Evolutionary conservation across 495 filamentous ascomycete genomes (phyloP), one percentile per base, ranked within the genome.

Genomic region (Aspergillus avenaceus): DNA sequence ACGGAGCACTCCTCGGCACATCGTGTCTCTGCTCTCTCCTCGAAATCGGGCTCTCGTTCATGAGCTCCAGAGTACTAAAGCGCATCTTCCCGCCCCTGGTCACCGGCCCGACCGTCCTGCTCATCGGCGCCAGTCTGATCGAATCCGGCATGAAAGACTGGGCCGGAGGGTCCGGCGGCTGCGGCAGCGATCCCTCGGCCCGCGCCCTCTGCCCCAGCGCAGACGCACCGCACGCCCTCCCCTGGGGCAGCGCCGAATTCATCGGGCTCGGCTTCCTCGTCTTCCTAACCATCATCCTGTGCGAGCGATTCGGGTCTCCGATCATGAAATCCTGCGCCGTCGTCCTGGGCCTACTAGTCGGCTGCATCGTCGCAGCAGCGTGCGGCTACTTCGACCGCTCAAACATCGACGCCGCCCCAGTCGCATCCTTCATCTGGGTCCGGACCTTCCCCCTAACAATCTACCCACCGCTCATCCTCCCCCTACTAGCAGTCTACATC

Each of bases 231-330:
- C 88, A 90, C 56, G 78, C 91, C 16, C 75, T 96, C 1, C 87
- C 86, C 1, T 97, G 91, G 91, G 91, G 90, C 16, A 86, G 84
- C 37, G 77, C 90, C 11, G 82, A 95, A 65, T 95, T 90, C 62
- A 85, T 97, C 40, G 90, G 91, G 4, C 81, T 97, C 1, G 91
- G 91, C 1, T 95, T 97, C 72, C 81, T 84, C 21, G 91, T 95
- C 32, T 96, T 96, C 63, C 51, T 90, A n/a, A 90, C 88, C 22
- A 95, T 93, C 63, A 88, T 93, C 63, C 55, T 93, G 13, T 89
- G 84, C 62, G 90, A 93, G 66, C 80, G 86, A 7, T 93, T 91
- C 65, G 91, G 91, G 8, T 82, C 84, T 7, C 89, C 88, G 0
- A 84, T 87, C 55, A 82, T 88, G 80, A 84, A 85, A 60, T 80